Conservation (phyloP, 140 eudicot species). For the Ambrosia hybrid region DNA sequence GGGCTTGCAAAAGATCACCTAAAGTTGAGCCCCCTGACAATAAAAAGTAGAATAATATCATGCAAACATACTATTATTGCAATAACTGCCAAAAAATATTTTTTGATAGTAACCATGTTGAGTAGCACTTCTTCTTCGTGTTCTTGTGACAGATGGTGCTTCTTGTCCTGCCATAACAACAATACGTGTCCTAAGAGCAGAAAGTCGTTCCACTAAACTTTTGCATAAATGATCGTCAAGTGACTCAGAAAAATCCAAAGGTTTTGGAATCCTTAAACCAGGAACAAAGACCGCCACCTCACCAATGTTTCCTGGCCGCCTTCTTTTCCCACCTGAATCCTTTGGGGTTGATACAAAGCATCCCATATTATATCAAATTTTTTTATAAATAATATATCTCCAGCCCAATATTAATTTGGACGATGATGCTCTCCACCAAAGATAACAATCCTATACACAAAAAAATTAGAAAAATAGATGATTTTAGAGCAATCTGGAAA, state of each 20-base stretch:
- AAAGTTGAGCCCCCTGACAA: conserved; percentile 80
- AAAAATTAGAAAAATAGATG: not conserved
- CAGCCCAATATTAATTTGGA: conserved; percentile 18
- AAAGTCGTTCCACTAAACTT: conserved; percentile 70
- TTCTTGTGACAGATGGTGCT: conserved; percentile 84
- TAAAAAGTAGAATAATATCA: not conserved
- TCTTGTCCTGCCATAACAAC: conserved; percentile 98
- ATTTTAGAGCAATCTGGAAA: conserved; percentile 8
- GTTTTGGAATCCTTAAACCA: conserved; percentile 88
- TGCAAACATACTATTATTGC: conserved; percentile 26
- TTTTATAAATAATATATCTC: conserved; percentile 22
- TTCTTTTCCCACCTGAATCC: conserved; percentile 76
- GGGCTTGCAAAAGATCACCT: conserved; percentile 92
- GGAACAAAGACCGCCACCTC: conserved; percentile 91
- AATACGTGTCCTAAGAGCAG: conserved; percentile 88
- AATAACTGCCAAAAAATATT: not conserved
- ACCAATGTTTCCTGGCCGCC: conserved; percentile 88
- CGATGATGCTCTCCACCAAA: conserved; percentile 23
- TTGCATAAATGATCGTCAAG: conserved; percentile 63
- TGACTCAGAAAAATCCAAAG: conserved; percentile 68
- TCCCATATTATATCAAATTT: conserved; percentile 60
- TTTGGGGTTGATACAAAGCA: conserved; percentile 79
- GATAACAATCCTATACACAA: conserved; percentile 26
- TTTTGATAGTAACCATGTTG: conserved; percentile 74
- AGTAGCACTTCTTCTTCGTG: conserved; percentile 74